phyloP scores from a whole-genome alignment of 164 flowering plant species.

The Aristolochia californica region DNA sequence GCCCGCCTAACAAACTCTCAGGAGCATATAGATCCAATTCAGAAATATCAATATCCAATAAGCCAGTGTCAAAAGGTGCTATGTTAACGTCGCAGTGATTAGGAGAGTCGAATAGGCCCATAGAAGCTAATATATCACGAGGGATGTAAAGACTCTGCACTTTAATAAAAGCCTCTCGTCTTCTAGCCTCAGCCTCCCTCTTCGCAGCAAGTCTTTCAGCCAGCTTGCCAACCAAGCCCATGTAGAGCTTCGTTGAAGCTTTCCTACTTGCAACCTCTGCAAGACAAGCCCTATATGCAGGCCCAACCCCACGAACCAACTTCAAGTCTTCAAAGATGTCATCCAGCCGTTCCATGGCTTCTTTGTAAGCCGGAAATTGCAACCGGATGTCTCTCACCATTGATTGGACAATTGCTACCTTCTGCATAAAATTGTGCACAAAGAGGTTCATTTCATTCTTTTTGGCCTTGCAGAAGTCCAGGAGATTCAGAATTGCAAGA shows the following conservation, averaged over 20 bases:
- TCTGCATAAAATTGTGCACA: constrained; percentile 83
- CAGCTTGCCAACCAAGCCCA: constrained; percentile 99
- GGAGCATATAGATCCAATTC: constrained; percentile 90
- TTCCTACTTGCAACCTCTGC: constrained; percentile 93
- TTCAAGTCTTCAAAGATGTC: constrained; percentile 58
- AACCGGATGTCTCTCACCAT: constrained; percentile 65
- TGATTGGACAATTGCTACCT: constrained; percentile 59
- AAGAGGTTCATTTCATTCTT: constrained; percentile 87
- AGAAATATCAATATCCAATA: constrained; percentile 73
- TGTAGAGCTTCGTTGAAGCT: constrained; percentile 91
- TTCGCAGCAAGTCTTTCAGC: constrained; percentile 88
- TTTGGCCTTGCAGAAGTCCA: constrained; percentile 51
- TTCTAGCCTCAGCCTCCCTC: constrained; percentile 79
- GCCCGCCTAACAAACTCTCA: constrained; percentile 44
- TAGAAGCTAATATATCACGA: constrained; percentile 61
- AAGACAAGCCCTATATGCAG: constrained; percentile 89
- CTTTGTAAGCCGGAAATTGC: constrained; percentile 83
- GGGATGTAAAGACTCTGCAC: constrained; percentile 61
- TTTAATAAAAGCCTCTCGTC: constrained; percentile 78
- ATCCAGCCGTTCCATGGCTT: constrained; percentile 80
- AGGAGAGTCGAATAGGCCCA: constrained; percentile 93
- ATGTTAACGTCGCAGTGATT: constrained; percentile 84
- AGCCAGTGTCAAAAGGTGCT: constrained; percentile 68
- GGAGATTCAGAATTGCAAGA: constrained; percentile 49
- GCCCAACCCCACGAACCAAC: constrained; percentile 74